Conservation (phyloP, 2,329 filamentous ascomycete species). For the Penicillium sp. region DNA sequence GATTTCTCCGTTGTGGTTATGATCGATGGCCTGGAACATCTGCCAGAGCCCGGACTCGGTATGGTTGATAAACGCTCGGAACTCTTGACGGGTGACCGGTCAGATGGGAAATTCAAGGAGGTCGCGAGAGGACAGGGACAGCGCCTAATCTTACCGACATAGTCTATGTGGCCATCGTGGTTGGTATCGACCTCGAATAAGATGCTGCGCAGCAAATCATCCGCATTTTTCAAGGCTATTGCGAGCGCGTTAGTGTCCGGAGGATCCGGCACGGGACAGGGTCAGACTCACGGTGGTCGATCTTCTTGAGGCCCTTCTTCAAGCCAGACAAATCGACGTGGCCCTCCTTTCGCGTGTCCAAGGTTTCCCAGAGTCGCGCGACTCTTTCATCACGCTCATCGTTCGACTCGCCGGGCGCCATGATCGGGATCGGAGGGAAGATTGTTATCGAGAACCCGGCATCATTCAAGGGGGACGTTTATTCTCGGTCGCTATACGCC, state of each 20-base stretch:
- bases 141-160: conserved; percentile 61
- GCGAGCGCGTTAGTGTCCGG: conserved; percentile 23
- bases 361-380: conserved; percentile 74
- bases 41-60: conserved; percentile 77
- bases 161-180: conserved; percentile 84
- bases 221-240: conserved; percentile 81
- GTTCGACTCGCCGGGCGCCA: conserved; percentile 64
- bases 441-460: conserved; percentile 46
- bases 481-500: not conserved
- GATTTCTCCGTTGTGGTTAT: conserved; percentile 76
- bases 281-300: conserved; percentile 75
- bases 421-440: conserved; percentile 49
- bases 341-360: conserved; percentile 72
- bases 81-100: conserved; percentile 58
- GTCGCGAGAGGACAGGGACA: conserved; percentile 8
- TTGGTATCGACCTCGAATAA: conserved; percentile 79
- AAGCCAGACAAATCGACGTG: conserved; percentile 80
- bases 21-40: conserved; percentile 83
- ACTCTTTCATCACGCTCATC: conserved; percentile 76
- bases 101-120: conserved; percentile 4
- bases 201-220: conserved; percentile 74
- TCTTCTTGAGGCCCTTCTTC: conserved; percentile 75
- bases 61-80: conserved; percentile 78
- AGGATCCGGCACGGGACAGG: conserved; percentile 20
- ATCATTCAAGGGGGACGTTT: conserved; percentile 35